Evolutionary conservation across 2,329 filamentous ascomycete species (phyloP), one percentile per base, ranked within the genome.

Genomic region (Nigrospora osmanthi): DNA sequence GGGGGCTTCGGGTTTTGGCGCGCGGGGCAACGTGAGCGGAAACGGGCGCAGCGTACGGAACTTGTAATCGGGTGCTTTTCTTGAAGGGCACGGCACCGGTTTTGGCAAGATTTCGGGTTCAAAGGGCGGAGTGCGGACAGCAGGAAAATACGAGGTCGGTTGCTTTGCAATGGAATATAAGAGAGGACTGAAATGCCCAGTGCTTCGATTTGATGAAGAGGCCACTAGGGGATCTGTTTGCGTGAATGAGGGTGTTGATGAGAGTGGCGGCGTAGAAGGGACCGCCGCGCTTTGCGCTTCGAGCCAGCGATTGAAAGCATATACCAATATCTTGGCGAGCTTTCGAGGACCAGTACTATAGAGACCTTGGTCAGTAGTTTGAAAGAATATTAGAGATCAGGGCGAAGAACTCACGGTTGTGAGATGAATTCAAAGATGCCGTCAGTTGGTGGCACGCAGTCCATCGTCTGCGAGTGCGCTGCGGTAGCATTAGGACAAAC

Each of bases 361-460:
- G 14, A 17, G 13, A 10, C n/a, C 30, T 11, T 13, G 15, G 16
- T 43, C 19, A 43, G 33, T 37, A 36, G 33, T 23, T 19, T 15
- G 11, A 16, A 37, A 17, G n/a, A 2, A 7, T 40, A n/a, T 9
- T 31, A 23, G 7, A 1, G 12, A 7, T 17, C 6, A 13, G 33
- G 14, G 37, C 23, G 13, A 17, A 31, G 14, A 30, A 37, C 41
- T 15, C 30, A 43, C 41, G 41, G 41, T 19, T 43, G 41, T 9
- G 41, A 43, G 34, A 43, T 35, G 13, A 43, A 43, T 9, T 43
- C 41, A 17, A n/a, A 36, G 17, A n/a, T 36, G 35, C n/a, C 35
- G n/a, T 36, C 35, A n/a, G 14, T 17, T 36, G 6, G 17, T 36
- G 35, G 35, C 35, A 17, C 11, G 17, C 14, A 36, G 35, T 36